Conservation (phyloP, 169 alveolate genomes). For the Plasmodium ovale region DNA sequence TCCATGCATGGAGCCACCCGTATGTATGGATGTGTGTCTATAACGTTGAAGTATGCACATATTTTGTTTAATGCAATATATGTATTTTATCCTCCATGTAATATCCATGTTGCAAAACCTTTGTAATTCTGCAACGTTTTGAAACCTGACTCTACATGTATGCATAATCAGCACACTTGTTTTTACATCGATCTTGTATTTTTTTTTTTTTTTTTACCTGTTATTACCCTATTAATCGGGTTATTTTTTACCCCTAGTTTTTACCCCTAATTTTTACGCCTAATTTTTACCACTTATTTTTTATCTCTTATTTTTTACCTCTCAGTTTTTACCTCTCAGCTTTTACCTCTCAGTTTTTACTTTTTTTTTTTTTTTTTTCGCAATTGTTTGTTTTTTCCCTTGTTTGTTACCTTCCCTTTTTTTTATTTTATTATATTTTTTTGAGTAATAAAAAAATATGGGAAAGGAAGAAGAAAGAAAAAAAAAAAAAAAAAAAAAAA, state of each 20-base stretch:
- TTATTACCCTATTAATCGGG: background rate
- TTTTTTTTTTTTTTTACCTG: background rate
- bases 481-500: background rate
- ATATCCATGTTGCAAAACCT: background rate
- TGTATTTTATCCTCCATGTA: background rate
- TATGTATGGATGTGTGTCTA: background rate
- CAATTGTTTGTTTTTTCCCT: background rate
- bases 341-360: background rate
- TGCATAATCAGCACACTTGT: background rate
- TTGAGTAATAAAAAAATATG: background rate
- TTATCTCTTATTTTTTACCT: background rate
- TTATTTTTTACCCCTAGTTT: no score
- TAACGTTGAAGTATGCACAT: background rate
- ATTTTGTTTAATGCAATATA: background rate
- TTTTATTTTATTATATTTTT: background rate
- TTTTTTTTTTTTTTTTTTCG: background rate
- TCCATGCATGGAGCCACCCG: background rate
- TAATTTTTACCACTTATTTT: background rate
- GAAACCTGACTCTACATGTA: background rate
- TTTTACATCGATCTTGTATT: no score
- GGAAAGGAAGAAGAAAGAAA: background rate
- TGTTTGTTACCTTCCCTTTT: conserved; percentile 1
- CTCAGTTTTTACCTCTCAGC: background rate
- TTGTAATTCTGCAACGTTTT: background rate
- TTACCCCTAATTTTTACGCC: background rate